Conservation (phyloP, 192 early-diverging fungal species). For the Irineochytrium annulatum region DNA sequence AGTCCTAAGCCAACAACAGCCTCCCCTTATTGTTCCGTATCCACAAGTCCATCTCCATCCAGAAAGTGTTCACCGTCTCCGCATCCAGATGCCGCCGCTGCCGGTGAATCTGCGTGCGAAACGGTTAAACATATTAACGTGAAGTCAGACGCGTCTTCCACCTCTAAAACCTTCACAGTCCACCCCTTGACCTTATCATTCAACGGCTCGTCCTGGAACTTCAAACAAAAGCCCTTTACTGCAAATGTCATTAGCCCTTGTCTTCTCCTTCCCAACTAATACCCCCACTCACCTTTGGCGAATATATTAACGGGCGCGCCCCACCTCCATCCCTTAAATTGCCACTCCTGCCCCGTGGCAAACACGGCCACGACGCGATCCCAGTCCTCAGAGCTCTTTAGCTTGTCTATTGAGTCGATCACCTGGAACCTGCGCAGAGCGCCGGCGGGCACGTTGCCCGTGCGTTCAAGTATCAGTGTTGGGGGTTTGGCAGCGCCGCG, state of each 20-base stretch:
- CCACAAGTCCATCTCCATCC: conserved; percentile 42
- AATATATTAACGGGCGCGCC: conserved; percentile 80
- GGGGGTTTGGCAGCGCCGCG: conserved; percentile 64
- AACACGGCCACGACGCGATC: conserved; percentile 82
- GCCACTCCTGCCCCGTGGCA: conserved; percentile 87
- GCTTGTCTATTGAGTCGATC: conserved; percentile 68
- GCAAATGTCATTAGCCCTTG: background rate
- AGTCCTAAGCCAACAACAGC: conserved; percentile 22
- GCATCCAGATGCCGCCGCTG: conserved; percentile 43
- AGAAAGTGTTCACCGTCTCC: conserved; percentile 48
- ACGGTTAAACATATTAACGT: background rate
- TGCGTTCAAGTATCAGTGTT: conserved; percentile 58
- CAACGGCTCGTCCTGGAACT: conserved; percentile 46
- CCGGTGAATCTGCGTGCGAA: conserved; percentile 47
- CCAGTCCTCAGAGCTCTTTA: conserved; percentile 79
- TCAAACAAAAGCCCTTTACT: conserved; percentile 51
- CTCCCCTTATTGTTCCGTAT: conserved; percentile 24
- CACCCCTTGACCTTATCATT: conserved; percentile 40
- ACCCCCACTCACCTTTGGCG: conserved; percentile 42
- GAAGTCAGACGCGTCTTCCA: conserved; percentile 5
- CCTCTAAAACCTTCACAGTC: conserved; percentile 40
- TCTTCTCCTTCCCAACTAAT: background rate
- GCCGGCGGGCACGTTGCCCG: conserved; percentile 37
- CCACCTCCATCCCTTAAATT: conserved; percentile 91
- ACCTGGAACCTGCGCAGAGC: conserved; percentile 69